A percentile compares a stretch with the other conserved stretches of the same genome.
Evolutionary conservation across 2,329 filamentous ascomycete genomes (phyloP).

Genomic region (Fusarium begoniae): DNA sequence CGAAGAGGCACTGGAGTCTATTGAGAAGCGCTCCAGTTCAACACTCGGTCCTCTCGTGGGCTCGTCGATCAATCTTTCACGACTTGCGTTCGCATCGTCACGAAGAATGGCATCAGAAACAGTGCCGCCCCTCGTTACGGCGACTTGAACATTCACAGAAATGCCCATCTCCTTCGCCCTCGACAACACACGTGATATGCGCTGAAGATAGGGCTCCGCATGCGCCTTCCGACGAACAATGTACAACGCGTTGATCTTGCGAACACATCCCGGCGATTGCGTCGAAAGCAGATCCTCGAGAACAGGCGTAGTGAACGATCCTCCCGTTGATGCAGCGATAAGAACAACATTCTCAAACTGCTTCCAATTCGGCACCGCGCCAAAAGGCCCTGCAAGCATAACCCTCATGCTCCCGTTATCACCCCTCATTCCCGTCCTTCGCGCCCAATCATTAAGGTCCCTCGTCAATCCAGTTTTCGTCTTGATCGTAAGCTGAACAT

Average conservation of each 20-base stretch:
- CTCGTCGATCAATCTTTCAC: constrained; percentile 35
- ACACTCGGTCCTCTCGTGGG: constrained; percentile 14
- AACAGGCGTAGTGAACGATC: constrained; percentile 37
- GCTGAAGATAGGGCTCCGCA: constrained; percentile 31
- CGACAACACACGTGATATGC: constrained; percentile 14
- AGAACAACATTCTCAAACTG: constrained; percentile 39
- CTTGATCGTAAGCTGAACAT: constrained; percentile 39
- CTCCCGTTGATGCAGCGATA: constrained; percentile 36
- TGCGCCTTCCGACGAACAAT: constrained; percentile 35
- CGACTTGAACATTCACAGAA: constrained; percentile 34
- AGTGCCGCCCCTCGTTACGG: constrained; percentile 21
- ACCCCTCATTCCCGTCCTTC: constrained; percentile 17
- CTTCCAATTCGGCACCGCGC: constrained; percentile 33
- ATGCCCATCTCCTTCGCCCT: constrained; percentile 39
- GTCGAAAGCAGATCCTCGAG: constrained; percentile 34
- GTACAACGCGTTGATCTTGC: constrained; percentile 34
- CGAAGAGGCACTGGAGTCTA: constrained; percentile 29
- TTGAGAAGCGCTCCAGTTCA: constrained; percentile 37
- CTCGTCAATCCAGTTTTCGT: constrained; percentile 37
- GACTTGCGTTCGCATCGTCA: constrained; percentile 29
- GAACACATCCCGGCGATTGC: constrained; percentile 32
- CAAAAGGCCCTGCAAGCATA: constrained; percentile 39
- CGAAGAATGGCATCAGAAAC: neutral
- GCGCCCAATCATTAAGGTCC: constrained; percentile 37
- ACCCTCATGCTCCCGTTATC: constrained; percentile 25